Evolutionary conservation across 208 protist genomes (phyloP), one percentile per base, ranked within the genome.

Genomic region (Plasmodiophora brassicae): DNA sequence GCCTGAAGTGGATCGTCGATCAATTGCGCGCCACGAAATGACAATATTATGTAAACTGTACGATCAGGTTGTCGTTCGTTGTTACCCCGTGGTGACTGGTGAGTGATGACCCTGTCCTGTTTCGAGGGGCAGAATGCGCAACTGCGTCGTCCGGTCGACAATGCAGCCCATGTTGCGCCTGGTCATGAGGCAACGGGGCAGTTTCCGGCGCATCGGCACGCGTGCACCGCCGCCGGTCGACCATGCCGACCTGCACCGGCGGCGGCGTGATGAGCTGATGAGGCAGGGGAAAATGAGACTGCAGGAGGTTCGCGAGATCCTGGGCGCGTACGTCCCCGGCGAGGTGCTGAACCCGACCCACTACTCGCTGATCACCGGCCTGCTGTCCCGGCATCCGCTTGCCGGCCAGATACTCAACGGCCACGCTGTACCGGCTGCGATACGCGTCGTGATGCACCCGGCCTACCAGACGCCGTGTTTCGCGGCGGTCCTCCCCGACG

Each of bases 1-100:
- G 88, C 20, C 46, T 90, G n/a, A 54, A 90, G 41, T 90, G 88
- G 88, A 41, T 90, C 22, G 88, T 86, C 65, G n/a, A 5, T 5
- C 65, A 78, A 78, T 38, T 78, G 41, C 5, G 65, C 10, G 41
- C 32, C 20, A 28, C 50, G 10, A 78, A 78, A 78, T 78, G n/a
- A 57, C 50, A 14, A 57, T 57, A n/a, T n/a, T n/a, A n/a, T n/a
- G n/a, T n/a, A n/a, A n/a, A n/a, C n/a, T n/a, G n/a, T n/a, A n/a
- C n/a, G n/a, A n/a, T n/a, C n/a, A n/a, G n/a, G n/a, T n/a, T n/a
- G n/a, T n/a, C n/a, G n/a, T n/a, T n/a, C n/a, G n/a, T n/a, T n/a
- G n/a, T n/a, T n/a, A n/a, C n/a, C n/a, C n/a, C n/a, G n/a, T n/a
- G n/a, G n/a, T n/a, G n/a, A n/a, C n/a, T n/a, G n/a, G n/a, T n/a